phyloP scores from a whole-genome alignment of 2,329 filamentous ascomycete genomes.

The Fusarium solani-melongenae region DNA sequence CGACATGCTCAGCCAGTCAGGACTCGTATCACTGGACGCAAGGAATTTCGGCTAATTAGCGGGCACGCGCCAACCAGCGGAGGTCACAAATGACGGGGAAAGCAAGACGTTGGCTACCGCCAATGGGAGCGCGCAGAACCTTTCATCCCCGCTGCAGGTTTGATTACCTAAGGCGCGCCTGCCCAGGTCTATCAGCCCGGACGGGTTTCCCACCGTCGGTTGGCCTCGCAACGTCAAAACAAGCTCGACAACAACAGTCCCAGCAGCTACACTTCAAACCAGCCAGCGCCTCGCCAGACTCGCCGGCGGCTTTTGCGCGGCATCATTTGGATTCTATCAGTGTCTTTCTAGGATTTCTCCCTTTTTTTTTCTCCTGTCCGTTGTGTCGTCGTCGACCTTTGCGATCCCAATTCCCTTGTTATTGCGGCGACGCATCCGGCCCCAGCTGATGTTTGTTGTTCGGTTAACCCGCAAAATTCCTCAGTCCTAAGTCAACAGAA shows the following conservation, averaged over 20 bases:
- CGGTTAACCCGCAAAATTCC: constrained; percentile 45
- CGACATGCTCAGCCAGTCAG: constrained; percentile 25
- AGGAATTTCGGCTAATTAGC: constrained; percentile 44
- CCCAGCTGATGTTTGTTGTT: constrained; percentile 56
- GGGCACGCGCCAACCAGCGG: constrained; percentile 9
- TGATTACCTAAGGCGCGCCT: constrained; percentile 41
- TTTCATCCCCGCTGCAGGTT: constrained; percentile 15
- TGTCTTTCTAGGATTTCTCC: constrained; percentile 14
- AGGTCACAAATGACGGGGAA: constrained; percentile 13
- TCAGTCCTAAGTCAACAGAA: constrained; percentile 45
- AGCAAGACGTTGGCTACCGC: neutral
- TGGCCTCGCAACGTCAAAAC: constrained; percentile 58
- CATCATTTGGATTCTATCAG: constrained; percentile 23
- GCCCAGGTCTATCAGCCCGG: constrained; percentile 21
- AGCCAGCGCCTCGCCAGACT: constrained; percentile 44
- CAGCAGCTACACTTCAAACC: constrained; percentile 43
- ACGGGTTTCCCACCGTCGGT: constrained; percentile 50
- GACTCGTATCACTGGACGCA: constrained; percentile 10
- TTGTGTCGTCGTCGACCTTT: neutral
- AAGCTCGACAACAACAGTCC: constrained; percentile 52
- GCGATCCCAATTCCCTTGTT: constrained; percentile 32
- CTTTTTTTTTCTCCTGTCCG: constrained; percentile 19
- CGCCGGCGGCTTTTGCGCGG: constrained; percentile 26
- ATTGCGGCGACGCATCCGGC: constrained; percentile 45
- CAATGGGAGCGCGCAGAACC: constrained; percentile 27